Percentiles rank a stretch among this genome's conserved stretches.
These are phyloP conservation scores for Cutaneotrichosporon mucoides DNA, from an alignment of 1,284 basidiomycete genomes.

Conservation along the genomic window DNA sequence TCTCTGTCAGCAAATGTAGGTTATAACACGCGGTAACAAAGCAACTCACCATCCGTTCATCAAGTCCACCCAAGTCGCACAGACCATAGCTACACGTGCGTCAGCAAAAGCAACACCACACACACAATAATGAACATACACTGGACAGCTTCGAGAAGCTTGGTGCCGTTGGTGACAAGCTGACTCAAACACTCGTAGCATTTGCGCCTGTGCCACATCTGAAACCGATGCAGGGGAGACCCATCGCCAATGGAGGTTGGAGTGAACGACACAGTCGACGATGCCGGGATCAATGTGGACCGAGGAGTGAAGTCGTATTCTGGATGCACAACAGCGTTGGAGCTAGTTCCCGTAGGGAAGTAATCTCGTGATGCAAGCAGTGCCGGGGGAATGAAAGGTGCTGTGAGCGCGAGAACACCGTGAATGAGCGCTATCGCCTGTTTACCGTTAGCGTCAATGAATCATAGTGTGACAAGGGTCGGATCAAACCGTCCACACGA, in stretches of 20 bases:
- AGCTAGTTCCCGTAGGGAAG: constrained; percentile 36
- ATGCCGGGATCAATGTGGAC: constrained; percentile 2
- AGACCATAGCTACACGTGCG: constrained; percentile 20
- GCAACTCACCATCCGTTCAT: constrained; percentile 35
- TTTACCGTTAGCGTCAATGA: too few relatives aligned
- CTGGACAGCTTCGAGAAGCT: constrained; percentile 33
- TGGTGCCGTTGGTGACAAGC: constrained; percentile 16
- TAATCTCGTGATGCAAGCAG: constrained; percentile 28
- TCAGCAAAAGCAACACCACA: too few relatives aligned
- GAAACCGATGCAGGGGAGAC: constrained; percentile 34
- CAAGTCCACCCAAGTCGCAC: constrained; percentile 31
- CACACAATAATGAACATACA: constrained; percentile 13
- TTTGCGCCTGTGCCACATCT: constrained; percentile 43
- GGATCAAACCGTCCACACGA: too few relatives aligned
- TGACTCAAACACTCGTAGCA: constrained; percentile 24
- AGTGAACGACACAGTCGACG: background rate
- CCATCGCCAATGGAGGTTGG: background rate
- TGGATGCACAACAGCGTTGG: constrained; percentile 29
- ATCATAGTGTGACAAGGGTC: too few relatives aligned
- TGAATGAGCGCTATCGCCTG: constrained; percentile 27
- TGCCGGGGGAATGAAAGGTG: constrained; percentile 30
- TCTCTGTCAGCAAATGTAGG: too few relatives aligned
- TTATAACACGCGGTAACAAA: too few relatives aligned
- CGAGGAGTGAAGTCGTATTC: constrained; percentile 22
- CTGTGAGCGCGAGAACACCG: constrained; percentile 35